Evolutionary conservation across 805 yeast species (phyloP).

Genomic region (Zygosaccharomyces siamensis): DNA sequence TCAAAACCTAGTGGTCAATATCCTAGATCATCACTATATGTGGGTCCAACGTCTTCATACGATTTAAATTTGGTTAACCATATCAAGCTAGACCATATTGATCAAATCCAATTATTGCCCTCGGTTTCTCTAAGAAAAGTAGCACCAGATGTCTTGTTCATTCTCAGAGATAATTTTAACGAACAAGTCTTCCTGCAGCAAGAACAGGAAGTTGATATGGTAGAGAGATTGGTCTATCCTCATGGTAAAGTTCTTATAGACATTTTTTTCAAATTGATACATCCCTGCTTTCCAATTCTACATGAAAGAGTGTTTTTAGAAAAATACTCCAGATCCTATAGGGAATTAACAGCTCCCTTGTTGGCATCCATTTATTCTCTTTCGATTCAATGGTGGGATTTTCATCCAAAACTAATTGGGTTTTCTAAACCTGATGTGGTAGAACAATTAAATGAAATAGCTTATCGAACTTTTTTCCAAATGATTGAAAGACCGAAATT

Average conservation of each 20-base stretch:
- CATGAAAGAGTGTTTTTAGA: constrained; percentile 90
- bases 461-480: constrained; percentile 60
- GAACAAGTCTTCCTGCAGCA: constrained; percentile 62
- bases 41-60: constrained; percentile 83
- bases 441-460: constrained; percentile 61
- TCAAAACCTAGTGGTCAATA: constrained; percentile 47
- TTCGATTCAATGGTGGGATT: constrained; percentile 93
- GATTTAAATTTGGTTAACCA: constrained; percentile 66
- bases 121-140: constrained; percentile 72
- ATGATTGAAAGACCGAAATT: constrained; percentile 82
- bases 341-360: constrained; percentile 87
- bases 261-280: constrained; percentile 77
- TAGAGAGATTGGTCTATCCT: constrained; percentile 85
- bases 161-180: constrained; percentile 74
- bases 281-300: constrained; percentile 85
- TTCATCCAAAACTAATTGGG: constrained; percentile 60
- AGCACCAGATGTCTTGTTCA: constrained; percentile 67
- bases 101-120: constrained; percentile 70
- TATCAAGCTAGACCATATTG: constrained; percentile 63
- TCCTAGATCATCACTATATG: constrained; percentile 83
- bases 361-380: constrained; percentile 85
- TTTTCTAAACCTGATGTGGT: constrained; percentile 72
- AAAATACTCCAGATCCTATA: constrained; percentile 82
- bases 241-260: constrained; percentile 80
- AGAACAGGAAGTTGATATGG: constrained; percentile 73